These are phyloP conservation scores for Amphirosellinia nigrospora DNA, from an alignment of 495 filamentous ascomycete species.

Conservation along the genomic window DNA sequence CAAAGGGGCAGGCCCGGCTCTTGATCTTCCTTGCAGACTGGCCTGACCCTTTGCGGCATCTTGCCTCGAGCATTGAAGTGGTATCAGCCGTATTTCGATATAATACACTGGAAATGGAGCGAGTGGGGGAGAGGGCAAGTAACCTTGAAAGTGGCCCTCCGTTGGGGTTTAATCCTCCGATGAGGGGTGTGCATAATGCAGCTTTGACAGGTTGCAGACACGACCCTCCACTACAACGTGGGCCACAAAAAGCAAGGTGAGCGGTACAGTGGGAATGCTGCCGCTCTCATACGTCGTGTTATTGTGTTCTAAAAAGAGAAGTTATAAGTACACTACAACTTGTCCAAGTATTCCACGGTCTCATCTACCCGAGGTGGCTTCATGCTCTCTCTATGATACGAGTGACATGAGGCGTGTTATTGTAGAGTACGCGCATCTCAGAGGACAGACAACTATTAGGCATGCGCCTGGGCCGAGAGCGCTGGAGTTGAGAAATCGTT, in stretches of 20 bases:
- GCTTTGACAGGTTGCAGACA: conserved; percentile 27
- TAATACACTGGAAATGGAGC: too few species aligned
- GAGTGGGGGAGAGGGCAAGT: not conserved
- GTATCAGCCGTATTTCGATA: conserved; percentile 7
- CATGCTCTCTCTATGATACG: not conserved
- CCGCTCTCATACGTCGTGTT: not conserved
- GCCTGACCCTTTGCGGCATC: conserved; percentile 12
- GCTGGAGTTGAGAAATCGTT: not conserved
- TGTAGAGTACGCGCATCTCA: not conserved
- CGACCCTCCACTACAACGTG: conserved; percentile 16
- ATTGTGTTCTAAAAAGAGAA: conserved; percentile 12
- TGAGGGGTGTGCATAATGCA: conserved; percentile 35
- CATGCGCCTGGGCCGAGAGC: not conserved
- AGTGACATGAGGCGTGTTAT: not conserved
- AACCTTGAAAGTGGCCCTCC: conserved; percentile 34
- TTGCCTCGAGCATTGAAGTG: conserved; percentile 9
- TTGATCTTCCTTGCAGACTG: conserved; percentile 16
- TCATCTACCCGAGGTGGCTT: not conserved
- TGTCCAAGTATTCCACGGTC: not conserved
- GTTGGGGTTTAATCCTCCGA: conserved; percentile 38
- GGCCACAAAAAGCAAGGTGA: conserved; percentile 16
- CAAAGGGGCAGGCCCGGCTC: conserved; percentile 13
- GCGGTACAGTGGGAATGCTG: conserved; percentile 7
- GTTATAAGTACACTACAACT: not conserved
- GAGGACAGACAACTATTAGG: conserved; percentile 1